Conservation (phyloP, 139 green algal genomes). For the Chlamydomonas sp. region DNA sequence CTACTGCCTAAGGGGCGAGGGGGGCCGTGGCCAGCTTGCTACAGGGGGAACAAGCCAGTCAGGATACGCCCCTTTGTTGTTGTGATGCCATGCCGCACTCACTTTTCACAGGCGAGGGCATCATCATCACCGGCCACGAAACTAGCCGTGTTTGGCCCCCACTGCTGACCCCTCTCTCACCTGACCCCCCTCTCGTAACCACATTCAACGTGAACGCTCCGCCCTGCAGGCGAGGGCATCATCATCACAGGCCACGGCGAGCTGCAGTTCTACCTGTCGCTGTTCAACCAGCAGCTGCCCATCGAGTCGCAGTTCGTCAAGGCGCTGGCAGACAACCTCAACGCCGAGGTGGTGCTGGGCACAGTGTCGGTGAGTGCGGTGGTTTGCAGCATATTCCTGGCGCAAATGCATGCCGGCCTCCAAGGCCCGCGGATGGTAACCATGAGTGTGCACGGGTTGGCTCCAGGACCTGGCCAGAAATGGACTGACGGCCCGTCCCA, state of each 20-base stretch:
- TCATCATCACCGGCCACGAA: no score
- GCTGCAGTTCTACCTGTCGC: constrained; percentile 98
- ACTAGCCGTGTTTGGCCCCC: no score
- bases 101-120: no score
- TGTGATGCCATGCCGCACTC: no score
- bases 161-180: not conserved
- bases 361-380: constrained; percentile 67
- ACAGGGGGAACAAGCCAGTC: no score
- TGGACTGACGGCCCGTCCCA: not conserved
- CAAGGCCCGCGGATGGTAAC: no score
- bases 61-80: no score
- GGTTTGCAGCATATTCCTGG: not conserved
- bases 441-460: no score
- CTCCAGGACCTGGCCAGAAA: no score
- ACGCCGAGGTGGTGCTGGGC: constrained; percentile 97
- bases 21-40: no score
- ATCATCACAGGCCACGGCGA: constrained; percentile 93
- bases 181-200: not conserved
- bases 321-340: constrained; percentile 93
- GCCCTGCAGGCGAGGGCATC: constrained; percentile 81
- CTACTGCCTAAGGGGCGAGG: not conserved
- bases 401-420: no score
- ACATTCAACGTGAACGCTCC: not conserved
- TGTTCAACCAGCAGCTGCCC: constrained; percentile 98
- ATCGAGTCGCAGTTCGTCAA: constrained; percentile 96